These are phyloP conservation scores for Podila epicladia DNA, from an alignment of 192 early-diverging fungal genomes.

Conservation along the genomic window DNA sequence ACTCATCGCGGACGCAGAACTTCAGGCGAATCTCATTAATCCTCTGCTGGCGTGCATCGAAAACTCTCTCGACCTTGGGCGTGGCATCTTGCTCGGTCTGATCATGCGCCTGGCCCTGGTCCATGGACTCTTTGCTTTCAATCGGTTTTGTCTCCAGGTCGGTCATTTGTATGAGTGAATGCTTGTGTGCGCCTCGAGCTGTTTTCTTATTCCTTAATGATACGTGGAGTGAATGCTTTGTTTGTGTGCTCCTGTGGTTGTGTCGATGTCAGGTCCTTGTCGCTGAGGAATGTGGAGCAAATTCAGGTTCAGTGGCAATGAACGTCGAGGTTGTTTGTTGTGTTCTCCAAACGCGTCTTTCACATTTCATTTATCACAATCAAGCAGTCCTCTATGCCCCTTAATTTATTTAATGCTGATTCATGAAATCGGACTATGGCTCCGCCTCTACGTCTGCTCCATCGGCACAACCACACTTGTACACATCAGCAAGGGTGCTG, in stretches of 20 bases:
- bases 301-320: neutral
- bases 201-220: too few species aligned
- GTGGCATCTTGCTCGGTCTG: slow-evolving; percentile 3
- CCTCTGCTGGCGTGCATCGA: slow-evolving; percentile 71
- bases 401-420: neutral
- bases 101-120: slow-evolving; percentile 5
- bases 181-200: neutral
- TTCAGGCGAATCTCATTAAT: slow-evolving; percentile 83
- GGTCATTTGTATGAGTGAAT: neutral
- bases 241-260: too few species aligned
- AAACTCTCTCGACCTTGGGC: slow-evolving; percentile 24
- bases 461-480: slow-evolving; percentile 87
- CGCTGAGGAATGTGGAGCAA: too few species aligned
- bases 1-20: slow-evolving; percentile 85
- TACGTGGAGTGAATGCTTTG: too few species aligned
- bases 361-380: too few species aligned
- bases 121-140: slow-evolving; percentile 2
- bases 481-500: slow-evolving; percentile 74
- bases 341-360: neutral
- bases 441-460: slow-evolving; percentile 13
- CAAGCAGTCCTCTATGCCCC: neutral
- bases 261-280: too few species aligned
- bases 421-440: neutral
- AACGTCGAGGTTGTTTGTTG: too few species aligned
- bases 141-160: neutral